A percentile compares a stretch with the other conserved stretches of the same genome.
phyloP scores from a whole-genome alignment of 2,329 filamentous ascomycete species.

The Berkeleyomyces basicola region DNA sequence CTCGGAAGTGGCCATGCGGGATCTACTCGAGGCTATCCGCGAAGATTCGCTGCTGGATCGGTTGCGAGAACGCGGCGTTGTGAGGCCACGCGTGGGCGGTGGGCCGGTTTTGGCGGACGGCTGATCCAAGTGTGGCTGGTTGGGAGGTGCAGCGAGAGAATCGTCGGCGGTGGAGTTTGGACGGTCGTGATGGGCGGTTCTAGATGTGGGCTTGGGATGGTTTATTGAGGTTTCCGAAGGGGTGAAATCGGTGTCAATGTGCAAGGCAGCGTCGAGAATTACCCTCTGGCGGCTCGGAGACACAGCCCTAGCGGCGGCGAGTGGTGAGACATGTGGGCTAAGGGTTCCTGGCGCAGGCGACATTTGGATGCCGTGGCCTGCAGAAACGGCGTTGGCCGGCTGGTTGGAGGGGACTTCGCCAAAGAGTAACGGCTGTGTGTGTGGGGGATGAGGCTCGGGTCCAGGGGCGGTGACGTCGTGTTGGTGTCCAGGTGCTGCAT shows the following conservation, averaged over 20 bases:
- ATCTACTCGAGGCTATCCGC: conserved; percentile 11
- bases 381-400: conserved; percentile 37
- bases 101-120: not conserved
- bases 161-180: not conserved
- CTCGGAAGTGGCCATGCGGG: conserved; percentile 3
- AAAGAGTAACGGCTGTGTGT: conserved; percentile 39
- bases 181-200: not conserved
- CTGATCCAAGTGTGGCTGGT: conserved; percentile 35
- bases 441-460: not conserved
- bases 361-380: conserved; percentile 42
- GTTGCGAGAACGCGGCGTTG: conserved; percentile 7
- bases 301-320: conserved; percentile 7
- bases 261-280: conserved; percentile 55
- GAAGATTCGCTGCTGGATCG: conserved; percentile 9
- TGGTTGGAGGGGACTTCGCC: conserved; percentile 44
- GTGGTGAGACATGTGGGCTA: not conserved
- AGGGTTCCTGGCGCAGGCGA: not conserved
- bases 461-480: not conserved
- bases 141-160: conserved; percentile 21
- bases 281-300: conserved; percentile 34
- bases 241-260: conserved; percentile 25
- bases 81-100: not conserved
- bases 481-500: not conserved
- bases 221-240: conserved; percentile 1
- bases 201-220: not conserved